These are phyloP conservation scores for Colletotrichum phormii DNA, from an alignment of 2,329 filamentous ascomycete species.

Conservation along the genomic window DNA sequence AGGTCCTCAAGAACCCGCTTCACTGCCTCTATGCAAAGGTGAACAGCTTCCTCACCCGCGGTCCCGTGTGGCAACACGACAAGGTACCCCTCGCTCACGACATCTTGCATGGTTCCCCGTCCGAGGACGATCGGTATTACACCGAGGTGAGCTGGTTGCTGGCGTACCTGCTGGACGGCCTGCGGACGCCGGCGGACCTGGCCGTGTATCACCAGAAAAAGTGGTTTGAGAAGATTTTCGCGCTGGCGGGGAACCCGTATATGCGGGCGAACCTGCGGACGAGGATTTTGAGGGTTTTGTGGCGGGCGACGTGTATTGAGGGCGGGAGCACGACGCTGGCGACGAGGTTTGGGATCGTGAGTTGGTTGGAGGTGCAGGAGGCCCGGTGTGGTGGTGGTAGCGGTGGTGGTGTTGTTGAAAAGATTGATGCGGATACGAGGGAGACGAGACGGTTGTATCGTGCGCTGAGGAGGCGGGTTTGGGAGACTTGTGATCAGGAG, in stretches of 20 bases:
- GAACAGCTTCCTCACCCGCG: constrained; percentile 84
- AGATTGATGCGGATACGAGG: background rate
- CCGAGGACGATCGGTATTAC: constrained; percentile 78
- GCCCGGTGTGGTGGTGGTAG: constrained; percentile 50
- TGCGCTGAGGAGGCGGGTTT: constrained; percentile 67
- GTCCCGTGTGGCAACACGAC: constrained; percentile 80
- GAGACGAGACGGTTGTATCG: constrained; percentile 63
- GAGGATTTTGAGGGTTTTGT: constrained; percentile 71
- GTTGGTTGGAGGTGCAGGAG: constrained; percentile 77
- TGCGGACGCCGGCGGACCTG: constrained; percentile 70
- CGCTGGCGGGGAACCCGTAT: constrained; percentile 75
- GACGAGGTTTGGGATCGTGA: constrained; percentile 79
- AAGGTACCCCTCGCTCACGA: constrained; percentile 78
- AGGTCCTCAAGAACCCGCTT: constrained; percentile 79
- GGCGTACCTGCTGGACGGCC: constrained; percentile 74
- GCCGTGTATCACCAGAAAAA: constrained; percentile 69
- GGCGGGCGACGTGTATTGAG: constrained; percentile 74
- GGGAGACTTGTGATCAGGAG: constrained; percentile 75
- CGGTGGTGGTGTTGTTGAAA: background rate
- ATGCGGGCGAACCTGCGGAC: constrained; percentile 69
- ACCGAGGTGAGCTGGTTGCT: constrained; percentile 82
- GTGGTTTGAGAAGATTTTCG: constrained; percentile 81
- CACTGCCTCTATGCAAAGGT: constrained; percentile 88
- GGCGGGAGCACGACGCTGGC: constrained; percentile 84
- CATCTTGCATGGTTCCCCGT: constrained; percentile 73